Evolutionary conservation across 345 rosid species (phyloP), one percentile per base, ranked within the genome.

Genomic region (Raphanus sativus): DNA sequence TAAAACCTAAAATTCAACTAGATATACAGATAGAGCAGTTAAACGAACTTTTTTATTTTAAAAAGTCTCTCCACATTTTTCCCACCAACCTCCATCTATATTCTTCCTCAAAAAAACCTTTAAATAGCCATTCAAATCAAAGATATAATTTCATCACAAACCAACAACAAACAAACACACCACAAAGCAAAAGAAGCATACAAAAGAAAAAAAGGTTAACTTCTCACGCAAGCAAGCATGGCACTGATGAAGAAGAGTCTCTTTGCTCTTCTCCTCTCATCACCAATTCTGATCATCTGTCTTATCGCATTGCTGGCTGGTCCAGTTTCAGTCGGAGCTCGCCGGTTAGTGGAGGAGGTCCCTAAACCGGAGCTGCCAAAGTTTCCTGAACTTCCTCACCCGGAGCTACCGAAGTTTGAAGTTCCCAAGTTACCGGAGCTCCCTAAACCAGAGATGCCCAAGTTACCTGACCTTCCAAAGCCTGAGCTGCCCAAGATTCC

Each of bases 341-440:
- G 81, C 9, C 48, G 77, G 74, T 17, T 73, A 25, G 62, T 73
- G 2, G 85, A 80, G 9, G 83, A 80, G 17, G 38, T 68, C 8
- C 83, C 83, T n/a, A 62, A 79, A 34, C 83, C 80, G 17, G 85
- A 82, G 69, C 3, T 82, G 8, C 85, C 83, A 0, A 71, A 71
- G 56, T 10, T 77, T 4, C 84, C 83, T 0, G 77, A 81, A 42
- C 5, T 71, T 0, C 80, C 83, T 8, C 68, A 80, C 40, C 82
- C 82, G 12, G 83, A 81, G 69, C 50, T 83, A 21, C 83, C 76
- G 0, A 68, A 68, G 32, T n/a, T 61, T 42, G 77, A 73, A 50
- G 69, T 73, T 50, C 76, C 76, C 33, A 73, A 73, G 69, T 48
- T 73, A 3, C 80, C 77, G 1, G 81, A 81, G 54, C 12, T 73